Base-by-base conservation (phyloP, 495 filamentous ascomycete genomes). In the Hypomontagnella submonticulosa region DNA sequence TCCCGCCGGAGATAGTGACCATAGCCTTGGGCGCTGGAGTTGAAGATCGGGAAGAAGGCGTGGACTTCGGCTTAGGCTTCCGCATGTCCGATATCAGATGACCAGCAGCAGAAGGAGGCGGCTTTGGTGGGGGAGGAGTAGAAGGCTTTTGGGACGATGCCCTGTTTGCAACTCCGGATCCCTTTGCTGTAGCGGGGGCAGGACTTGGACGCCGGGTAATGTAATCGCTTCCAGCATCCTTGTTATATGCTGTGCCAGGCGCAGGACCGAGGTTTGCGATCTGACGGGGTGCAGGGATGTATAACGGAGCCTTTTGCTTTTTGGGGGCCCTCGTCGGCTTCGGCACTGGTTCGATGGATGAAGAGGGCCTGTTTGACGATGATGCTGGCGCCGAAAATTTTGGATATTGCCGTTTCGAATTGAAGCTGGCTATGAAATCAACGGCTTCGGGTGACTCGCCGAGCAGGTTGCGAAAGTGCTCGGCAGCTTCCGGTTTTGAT, bases 381-480 rank as follows among this genome's bases (percentile, higher is more conserved):
- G 63, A 59, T 0, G 57, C 53, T n/a, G 73, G 32, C 1, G 74
- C 42, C 40, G 73, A 27, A 1, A 73, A 37, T 40, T 68, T 76
- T 0, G 79, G 77, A 18, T 81, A 77, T 69, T 84, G 76, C 32
- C 91, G 86, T 30, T 86, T 88, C 8, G 88, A 80, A 73, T 95
- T 98, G 82, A 97, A 98, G 40, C 88, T 88, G 18, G 92, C 87
- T 68, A 99, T 97, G 73, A 98, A 99, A 60, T 96, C 92, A 59
- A 97, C 76, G 0, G 90, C 88, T 61, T 90, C 87, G 11, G 92
- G 85, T 4, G 92, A 92, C 73, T 96, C 92, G 43, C 93, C 95
- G 1, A 99, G 86, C 30, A 98, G 81, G 73, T 92, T 90, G 75
- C 89, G 91, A 61, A 99, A 89, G 74, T 97, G 89, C 16, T 92